Evolutionary conservation across 2,329 filamentous ascomycete species (phyloP), one percentile per base, ranked within the genome.

Genomic region (Fusarium transvaalense): DNA sequence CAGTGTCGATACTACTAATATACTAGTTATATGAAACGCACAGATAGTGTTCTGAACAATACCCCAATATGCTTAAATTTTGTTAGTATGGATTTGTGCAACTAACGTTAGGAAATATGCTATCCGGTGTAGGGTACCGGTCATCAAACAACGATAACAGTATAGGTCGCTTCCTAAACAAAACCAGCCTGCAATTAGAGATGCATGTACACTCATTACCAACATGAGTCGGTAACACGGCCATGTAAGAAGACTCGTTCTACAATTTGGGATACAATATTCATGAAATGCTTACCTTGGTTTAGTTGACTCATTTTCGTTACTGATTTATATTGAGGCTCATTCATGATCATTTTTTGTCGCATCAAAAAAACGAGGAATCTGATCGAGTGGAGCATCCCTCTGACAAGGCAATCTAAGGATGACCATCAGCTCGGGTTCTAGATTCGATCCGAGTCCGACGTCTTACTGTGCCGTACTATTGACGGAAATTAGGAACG

Each of bases 401-500:
- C 17, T 15, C 2, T 25, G 15, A 32, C 10, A n/a, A 27, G n/a
- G 31, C 34, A 35, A 48, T 27, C 46, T 39, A 34, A 34, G 23
- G 25, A 59, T 68, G 50, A 51, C n/a, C 29, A 54, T 39, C 50
- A 41, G 50, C 46, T 71, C 69, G 66, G 69, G 47, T 35, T 63
- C 42, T 53, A 41, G 37, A 57, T 25, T 56, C 50, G 35, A 61
- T 53, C 69, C 68, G 62, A 71, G 46, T 43, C 66, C 69, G 56
- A 71, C 21, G 21, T 52, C 47, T 71, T 52, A 71, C 52, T 27
- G 34, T 19, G 21, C 41, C 37, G 42, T 48, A 15, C 29, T 19
- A 42, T 48, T 23, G 31, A 37, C 39, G 52, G 66, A 64, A 58
- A 50, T 64, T 41, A 57, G 42, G 31, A 48, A 57, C n/a, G 35